Evolutionary conservation across 768 basidiomycete genomes (phyloP).

Genomic region (Lyophyllum shimeji): DNA sequence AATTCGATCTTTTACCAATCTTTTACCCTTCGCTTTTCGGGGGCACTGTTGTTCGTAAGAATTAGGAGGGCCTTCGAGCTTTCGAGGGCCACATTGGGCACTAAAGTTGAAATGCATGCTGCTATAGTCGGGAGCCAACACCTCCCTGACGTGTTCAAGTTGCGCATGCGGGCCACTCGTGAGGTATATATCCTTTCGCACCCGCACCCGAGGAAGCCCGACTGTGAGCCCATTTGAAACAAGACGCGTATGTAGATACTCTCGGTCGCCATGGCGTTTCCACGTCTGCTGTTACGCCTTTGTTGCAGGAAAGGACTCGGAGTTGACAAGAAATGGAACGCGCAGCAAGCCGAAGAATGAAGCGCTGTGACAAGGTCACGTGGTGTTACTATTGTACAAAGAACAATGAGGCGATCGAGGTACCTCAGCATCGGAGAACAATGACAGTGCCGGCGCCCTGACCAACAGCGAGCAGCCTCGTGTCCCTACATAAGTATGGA

Average conservation of each 20-base stretch:
- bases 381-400: slow-evolving; percentile 3
- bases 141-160: too few relatives aligned
- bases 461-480: background rate
- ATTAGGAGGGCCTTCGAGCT: too few relatives aligned
- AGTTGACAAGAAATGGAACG: too few relatives aligned
- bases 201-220: too few relatives aligned
- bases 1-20: background rate
- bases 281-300: background rate
- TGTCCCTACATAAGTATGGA: slow-evolving; percentile 4
- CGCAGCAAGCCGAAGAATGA: too few relatives aligned
- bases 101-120: too few relatives aligned
- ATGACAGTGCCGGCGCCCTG: background rate
- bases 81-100: too few relatives aligned
- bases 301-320: background rate
- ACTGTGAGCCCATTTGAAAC: too few relatives aligned
- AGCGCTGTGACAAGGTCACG: background rate
- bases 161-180: too few relatives aligned
- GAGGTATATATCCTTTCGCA: too few relatives aligned
- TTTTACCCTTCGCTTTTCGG: background rate
- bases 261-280: background rate
- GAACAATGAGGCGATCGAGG: slow-evolving; percentile 4
- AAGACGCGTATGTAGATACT: background rate
- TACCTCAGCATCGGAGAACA: background rate
- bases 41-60: background rate
- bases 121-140: too few relatives aligned